A percentile compares a stretch with the other conserved stretches of the same genome.
These are phyloP conservation scores for Verbascum thapsus DNA, from an alignment of 257 asterid species.

Conservation along the genomic window DNA sequence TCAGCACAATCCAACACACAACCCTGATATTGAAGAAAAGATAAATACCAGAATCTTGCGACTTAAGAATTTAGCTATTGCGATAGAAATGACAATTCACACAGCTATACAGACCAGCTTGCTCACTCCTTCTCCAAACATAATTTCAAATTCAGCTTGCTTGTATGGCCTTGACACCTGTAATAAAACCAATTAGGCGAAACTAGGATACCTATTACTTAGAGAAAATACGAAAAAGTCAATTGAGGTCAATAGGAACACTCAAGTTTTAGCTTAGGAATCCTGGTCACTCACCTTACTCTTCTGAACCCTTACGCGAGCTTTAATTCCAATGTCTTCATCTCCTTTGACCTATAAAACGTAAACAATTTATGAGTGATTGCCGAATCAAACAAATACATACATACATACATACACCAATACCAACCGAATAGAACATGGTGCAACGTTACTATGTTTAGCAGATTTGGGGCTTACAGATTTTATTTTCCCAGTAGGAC, in stretches of 20 bases:
- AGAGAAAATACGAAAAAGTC: constrained; percentile 17
- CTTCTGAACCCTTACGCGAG: constrained; percentile 98
- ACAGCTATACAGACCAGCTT: constrained; percentile 62
- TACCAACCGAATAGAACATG: constrained; percentile 10
- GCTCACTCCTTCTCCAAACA: constrained; percentile 97
- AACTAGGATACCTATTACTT: constrained; percentile 20
- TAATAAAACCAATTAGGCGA: constrained; percentile 28
- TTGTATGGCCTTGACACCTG: constrained; percentile 98
- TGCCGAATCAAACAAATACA: neutral
- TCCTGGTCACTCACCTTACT: constrained; percentile 64
- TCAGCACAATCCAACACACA: constrained; percentile 96
- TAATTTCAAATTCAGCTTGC: constrained; percentile 98
- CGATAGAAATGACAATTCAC: constrained; percentile 13
- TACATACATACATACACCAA: no score
- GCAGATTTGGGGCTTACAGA: constrained; percentile 61
- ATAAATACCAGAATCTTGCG: constrained; percentile 19
- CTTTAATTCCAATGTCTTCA: constrained; percentile 91
- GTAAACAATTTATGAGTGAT: constrained; percentile 26
- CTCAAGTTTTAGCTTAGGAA: neutral
- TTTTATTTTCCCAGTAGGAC: constrained; percentile 94
- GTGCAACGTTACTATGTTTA: constrained; percentile 8
- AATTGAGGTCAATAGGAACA: constrained; percentile 7
- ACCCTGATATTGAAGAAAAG: constrained; percentile 55
- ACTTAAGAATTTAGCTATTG: constrained; percentile 15
- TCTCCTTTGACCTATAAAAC: constrained; percentile 79